Evolutionary conservation across 1,284 basidiomycete genomes (phyloP).

Genomic region (Moesziomyces sp.): DNA sequence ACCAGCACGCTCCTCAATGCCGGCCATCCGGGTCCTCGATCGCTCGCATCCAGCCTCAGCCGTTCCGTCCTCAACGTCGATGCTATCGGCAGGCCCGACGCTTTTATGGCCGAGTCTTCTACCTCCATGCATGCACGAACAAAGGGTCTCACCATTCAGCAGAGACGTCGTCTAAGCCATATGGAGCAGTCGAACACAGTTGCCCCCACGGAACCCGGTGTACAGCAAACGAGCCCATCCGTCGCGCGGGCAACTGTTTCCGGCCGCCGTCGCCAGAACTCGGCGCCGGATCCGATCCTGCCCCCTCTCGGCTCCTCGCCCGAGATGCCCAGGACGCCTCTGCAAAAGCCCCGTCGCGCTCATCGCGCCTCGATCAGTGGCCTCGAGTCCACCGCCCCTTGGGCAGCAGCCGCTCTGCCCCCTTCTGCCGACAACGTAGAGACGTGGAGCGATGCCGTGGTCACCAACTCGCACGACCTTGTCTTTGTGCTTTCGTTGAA

Average conservation of each 20-base stretch:
- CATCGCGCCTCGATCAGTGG: constrained; percentile 5
- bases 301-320: constrained; percentile 20
- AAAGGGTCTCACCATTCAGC: constrained; percentile 42
- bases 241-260: neutral
- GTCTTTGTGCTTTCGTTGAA: constrained; percentile 81
- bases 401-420: constrained; percentile 1
- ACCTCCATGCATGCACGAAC: neutral
- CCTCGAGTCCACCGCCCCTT: neutral
- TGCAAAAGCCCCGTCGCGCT: constrained; percentile 14
- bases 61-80: constrained; percentile 38
- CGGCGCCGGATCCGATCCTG: constrained; percentile 31
- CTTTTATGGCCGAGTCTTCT: neutral
- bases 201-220: neutral
- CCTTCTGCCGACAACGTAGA: constrained; percentile 3
- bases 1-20: constrained; percentile 27
- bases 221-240: neutral
- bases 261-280: constrained; percentile 34
- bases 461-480: constrained; percentile 49
- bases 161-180: constrained; percentile 41
- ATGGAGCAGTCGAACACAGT: constrained; percentile 4
- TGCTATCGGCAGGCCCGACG: constrained; percentile 21
- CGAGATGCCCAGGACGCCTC: constrained; percentile 19
- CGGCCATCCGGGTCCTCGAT: constrained; percentile 38
- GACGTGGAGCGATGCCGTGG: constrained; percentile 33
- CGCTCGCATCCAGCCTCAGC: constrained; percentile 41